Conservation (phyloP, 1,284 basidiomycete genomes). For the Ceratobasidium sp. region DNA sequence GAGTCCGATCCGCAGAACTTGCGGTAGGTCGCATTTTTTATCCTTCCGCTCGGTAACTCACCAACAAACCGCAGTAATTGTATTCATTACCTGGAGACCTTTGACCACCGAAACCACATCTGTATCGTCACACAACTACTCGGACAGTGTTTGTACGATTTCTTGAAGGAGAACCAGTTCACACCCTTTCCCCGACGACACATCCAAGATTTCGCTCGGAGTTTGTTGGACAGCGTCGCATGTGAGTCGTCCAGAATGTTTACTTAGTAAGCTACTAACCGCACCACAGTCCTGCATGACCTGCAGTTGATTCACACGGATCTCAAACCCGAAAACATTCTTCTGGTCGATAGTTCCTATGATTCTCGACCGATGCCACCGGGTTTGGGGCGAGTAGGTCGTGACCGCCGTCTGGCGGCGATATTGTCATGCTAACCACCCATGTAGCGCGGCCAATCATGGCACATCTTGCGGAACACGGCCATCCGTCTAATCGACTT, state of each 20-base stretch:
- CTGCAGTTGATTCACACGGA: conserved; percentile 62
- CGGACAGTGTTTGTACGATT: too few relatives aligned
- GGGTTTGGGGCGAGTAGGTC: conserved; percentile 45
- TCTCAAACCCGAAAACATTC: conserved; percentile 98
- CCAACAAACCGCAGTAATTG: conserved; percentile 80
- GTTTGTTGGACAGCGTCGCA: conserved; percentile 55
- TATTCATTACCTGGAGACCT: conserved; percentile 94
- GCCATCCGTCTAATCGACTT: conserved; percentile 99
- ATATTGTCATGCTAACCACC: background rate
- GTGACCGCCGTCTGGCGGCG: background rate
- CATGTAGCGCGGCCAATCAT: conserved; percentile 53
- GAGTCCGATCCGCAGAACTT: conserved; percentile 90
- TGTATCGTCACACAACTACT: conserved; percentile 63
- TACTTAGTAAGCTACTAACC: conserved; percentile 32
- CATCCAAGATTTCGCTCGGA: too few relatives aligned
- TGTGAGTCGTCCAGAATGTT: too few relatives aligned
- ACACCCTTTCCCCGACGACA: too few relatives aligned
- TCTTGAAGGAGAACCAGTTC: too few relatives aligned
- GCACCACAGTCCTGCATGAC: conserved; percentile 84
- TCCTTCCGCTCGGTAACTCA: conserved; percentile 49
- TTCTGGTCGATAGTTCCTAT: conserved; percentile 79
- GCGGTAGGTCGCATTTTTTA: conserved; percentile 73
- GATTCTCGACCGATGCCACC: conserved; percentile 39
- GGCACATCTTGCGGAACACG: conserved; percentile 86
- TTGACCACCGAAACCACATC: conserved; percentile 98